Conservation (phyloP, 2,329 filamentous ascomycete species). For the Sclerotinia glacialis region DNA sequence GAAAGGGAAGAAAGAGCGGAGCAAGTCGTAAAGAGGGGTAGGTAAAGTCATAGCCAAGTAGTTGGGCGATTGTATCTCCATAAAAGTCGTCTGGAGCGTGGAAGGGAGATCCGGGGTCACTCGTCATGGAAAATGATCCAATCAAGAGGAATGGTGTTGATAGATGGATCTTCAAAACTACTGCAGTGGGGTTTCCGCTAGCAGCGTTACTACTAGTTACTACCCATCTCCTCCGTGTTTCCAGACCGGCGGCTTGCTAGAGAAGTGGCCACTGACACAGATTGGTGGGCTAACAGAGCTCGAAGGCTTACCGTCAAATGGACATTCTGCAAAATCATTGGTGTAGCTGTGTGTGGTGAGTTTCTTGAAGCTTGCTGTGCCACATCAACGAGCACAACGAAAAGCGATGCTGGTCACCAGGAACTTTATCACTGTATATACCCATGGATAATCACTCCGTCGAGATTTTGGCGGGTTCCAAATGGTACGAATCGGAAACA, state of each 20-base stretch:
- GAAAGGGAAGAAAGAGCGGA: neutral
- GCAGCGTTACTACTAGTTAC: too few species aligned
- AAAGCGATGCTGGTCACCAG: neutral
- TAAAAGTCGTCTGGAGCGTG: neutral
- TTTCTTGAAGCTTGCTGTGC: neutral
- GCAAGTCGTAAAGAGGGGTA: neutral
- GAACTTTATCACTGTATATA: too few species aligned
- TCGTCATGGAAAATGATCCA: neutral
- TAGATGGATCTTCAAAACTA: neutral
- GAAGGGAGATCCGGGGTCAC: too few species aligned
- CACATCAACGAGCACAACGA: neutral
- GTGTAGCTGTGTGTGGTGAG: neutral
- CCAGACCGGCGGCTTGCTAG: too few species aligned
- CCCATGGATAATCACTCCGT: too few species aligned
- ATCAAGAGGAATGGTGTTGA: neutral
- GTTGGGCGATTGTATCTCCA: neutral
- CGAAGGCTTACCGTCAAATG: too few species aligned
- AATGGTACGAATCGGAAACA: too few species aligned
- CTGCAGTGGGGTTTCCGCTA: neutral
- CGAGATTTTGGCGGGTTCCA: too few species aligned
- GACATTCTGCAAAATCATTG: too few species aligned
- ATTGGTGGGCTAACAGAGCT: neutral
- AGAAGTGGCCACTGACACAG: too few species aligned
- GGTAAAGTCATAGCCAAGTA: neutral
- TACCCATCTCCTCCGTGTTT: too few species aligned